phyloP scores from a whole-genome alignment of 2,329 filamentous ascomycete species.

The Colletotrichum sp. region DNA sequence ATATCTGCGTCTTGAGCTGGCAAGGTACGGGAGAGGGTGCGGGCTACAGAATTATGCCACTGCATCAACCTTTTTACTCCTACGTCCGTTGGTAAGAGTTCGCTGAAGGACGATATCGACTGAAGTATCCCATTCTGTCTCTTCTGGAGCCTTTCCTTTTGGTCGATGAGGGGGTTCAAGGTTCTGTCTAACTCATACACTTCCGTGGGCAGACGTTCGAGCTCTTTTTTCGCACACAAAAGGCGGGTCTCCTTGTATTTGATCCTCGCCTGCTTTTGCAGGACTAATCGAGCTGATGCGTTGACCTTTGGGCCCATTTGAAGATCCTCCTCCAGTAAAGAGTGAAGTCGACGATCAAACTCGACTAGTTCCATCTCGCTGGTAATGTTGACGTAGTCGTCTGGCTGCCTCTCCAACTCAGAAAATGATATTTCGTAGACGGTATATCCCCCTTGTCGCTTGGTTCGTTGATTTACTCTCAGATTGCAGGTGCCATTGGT shows the following conservation, averaged over 20 bases:
- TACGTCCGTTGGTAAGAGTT: neutral
- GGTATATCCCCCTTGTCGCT: neutral
- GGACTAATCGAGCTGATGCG: no score
- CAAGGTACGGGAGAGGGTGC: rapidly evolving
- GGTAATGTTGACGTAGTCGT: neutral
- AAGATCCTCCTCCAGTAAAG: neutral
- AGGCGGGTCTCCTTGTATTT: rapidly evolving
- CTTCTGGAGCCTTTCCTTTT: neutral
- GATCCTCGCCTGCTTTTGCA: neutral
- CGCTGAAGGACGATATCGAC: neutral
- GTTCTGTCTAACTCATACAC: no score
- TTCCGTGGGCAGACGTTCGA: no score
- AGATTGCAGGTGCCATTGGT: no score
- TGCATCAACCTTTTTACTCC: neutral
- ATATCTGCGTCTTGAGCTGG: neutral
- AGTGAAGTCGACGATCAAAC: neutral
- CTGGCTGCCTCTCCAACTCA: neutral
- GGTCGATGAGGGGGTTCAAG: neutral
- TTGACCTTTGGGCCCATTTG: neutral
- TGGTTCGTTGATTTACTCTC: no score
- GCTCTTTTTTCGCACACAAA: neutral
- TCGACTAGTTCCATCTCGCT: neutral
- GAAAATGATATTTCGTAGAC: neutral
- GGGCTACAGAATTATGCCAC: neutral
- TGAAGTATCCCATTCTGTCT: neutral